Base-by-base conservation (phyloP, 73 alveolate species). In the Urostyla sp. region DNA sequence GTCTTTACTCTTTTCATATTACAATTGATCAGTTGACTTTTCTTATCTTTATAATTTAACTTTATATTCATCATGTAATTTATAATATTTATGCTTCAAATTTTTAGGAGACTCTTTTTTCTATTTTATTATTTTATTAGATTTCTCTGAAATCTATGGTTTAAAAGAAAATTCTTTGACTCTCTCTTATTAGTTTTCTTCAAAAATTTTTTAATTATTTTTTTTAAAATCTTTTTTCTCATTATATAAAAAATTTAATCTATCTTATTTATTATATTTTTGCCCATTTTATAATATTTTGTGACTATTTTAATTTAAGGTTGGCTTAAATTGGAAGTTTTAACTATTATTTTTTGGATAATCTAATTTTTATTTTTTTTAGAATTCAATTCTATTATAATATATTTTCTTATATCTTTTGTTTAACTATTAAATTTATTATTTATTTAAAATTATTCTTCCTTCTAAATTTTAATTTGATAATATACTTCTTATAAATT, bases 41-140 rank as follows among this genome's bases (percentile, higher is more conserved):
- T 63, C 79, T 11, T 4, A 1, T 63, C 45, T 34, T 3, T 6
- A 21, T 34, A 21, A 16, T 43, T 43, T 63, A 3, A 4, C 7
- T 63, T 38, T 63, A 38, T 63, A 23, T 40, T 63, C 61, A 63
- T 63, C 44, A 63, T 63, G 45, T 16, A 63, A 48, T 34, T 63
- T 60, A 5, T 26, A 1, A 20, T 20, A 38, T 63, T 23, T 63
- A 21, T 38, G 18, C 10, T 59, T 3, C 4, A 18, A 10, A 3
- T 26, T 3, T 21, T 8, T 6, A 27, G 3, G 10, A 63, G 79
- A 11, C 5, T 63, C 2, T 38, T 34, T n/a, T 24, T 18, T 23
- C 3, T 43, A 3, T 20, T 16, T 34, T 24, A 43, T 10, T n/a
- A 36, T 2, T 24, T 37, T 38, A 5, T 46, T 36, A 38, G 61